Conservation (phyloP, 192 early-diverging fungal genomes). For the Powellomyces hirtus region DNA sequence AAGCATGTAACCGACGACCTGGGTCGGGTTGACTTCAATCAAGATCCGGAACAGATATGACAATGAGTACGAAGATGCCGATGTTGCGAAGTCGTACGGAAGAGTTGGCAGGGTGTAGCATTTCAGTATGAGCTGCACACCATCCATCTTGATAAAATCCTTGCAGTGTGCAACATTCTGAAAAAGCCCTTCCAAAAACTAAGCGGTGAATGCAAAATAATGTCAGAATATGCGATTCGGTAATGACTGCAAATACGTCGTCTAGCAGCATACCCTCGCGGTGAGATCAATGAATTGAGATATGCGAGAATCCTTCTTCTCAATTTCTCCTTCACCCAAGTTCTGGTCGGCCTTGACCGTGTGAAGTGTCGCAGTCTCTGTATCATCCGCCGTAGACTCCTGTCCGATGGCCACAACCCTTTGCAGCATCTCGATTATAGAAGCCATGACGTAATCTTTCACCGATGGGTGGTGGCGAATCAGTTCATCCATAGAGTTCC, state of each 20-base stretch:
- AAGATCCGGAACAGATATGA: slow-evolving; percentile 69
- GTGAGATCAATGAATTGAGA: slow-evolving; percentile 62
- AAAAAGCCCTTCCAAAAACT: slow-evolving; percentile 84
- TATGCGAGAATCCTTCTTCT: slow-evolving; percentile 51
- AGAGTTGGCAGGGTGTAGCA: slow-evolving; percentile 65
- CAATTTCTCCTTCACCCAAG: slow-evolving; percentile 6
- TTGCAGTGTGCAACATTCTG: slow-evolving; percentile 71
- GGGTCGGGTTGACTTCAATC: slow-evolving; percentile 61
- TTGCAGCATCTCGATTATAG: slow-evolving; percentile 69
- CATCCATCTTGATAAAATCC: slow-evolving; percentile 69
- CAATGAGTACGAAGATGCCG: slow-evolving; percentile 62
- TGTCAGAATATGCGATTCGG: slow-evolving; percentile 41
- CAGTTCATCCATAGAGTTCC: slow-evolving; percentile 88
- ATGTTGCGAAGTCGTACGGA: slow-evolving; percentile 71
- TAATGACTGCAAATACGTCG: background rate
- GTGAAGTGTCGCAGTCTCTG: slow-evolving; percentile 20
- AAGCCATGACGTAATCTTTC: slow-evolving; percentile 68
- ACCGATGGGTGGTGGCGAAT: slow-evolving; percentile 91
- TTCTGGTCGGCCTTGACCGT: background rate
- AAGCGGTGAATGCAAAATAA: slow-evolving; percentile 33
- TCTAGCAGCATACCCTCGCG: slow-evolving; percentile 49
- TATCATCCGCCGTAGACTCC: slow-evolving; percentile 51
- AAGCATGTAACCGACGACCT: slow-evolving; percentile 53
- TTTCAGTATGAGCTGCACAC: slow-evolving; percentile 60
- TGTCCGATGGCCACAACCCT: slow-evolving; percentile 64